Conservation (phyloP, 2,329 filamentous ascomycete species). For the Botryotinia convoluta region DNA sequence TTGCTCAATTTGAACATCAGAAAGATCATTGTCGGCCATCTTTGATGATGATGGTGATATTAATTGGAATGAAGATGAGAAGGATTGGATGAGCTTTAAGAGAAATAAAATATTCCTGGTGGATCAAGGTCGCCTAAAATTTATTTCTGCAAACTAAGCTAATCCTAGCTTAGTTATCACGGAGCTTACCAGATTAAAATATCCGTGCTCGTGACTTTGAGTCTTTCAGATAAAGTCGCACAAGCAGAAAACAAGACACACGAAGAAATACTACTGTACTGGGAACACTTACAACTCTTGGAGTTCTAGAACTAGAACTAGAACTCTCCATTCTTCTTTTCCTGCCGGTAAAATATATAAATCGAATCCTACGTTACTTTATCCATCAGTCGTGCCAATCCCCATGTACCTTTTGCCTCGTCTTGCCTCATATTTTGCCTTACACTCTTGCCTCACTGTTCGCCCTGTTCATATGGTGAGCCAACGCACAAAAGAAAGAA, state of each 20-base stretch:
- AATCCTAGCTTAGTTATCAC: constrained; percentile 1
- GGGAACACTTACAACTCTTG: background rate
- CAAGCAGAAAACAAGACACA: background rate
- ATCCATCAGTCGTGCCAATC: background rate
- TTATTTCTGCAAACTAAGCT: constrained; percentile 9
- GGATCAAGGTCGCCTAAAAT: constrained; percentile 19
- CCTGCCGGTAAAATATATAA: background rate
- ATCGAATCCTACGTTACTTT: background rate
- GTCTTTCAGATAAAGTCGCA: background rate
- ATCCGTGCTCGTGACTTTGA: background rate
- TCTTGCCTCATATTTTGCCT: constrained; percentile 1
- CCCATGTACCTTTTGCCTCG: background rate
- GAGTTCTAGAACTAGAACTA: background rate
- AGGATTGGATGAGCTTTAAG: constrained; percentile 6
- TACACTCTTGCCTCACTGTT: constrained; percentile 11
- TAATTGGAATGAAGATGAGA: background rate
- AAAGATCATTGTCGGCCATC: constrained; percentile 47
- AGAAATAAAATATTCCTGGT: constrained; percentile 3
- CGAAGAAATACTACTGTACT: background rate
- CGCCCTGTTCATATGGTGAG: constrained; percentile 16
- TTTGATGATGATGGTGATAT: constrained; percentile 10
- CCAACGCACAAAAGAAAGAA: constrained; percentile 18
- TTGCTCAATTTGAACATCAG: constrained; percentile 61
- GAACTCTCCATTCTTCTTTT: background rate
- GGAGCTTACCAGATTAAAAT: background rate